Evolutionary conservation across 2,329 filamentous ascomycete genomes (phyloP).

Genomic region (Diatrype stigma): DNA sequence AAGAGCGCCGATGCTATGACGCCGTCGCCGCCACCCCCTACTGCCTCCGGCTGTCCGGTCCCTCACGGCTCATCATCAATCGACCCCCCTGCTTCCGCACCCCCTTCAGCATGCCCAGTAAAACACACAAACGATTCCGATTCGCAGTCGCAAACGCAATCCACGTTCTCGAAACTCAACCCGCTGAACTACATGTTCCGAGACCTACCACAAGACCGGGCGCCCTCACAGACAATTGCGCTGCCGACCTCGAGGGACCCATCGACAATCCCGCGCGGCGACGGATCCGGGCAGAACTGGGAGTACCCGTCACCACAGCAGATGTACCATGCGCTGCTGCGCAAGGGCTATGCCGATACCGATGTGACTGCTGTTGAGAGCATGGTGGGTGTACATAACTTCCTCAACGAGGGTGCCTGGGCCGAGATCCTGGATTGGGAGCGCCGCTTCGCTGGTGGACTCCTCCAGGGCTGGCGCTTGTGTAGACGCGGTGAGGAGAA

Average conservation of each 20-base stretch:
- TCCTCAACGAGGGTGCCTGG: conserved; percentile 97
- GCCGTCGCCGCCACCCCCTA: conserved; percentile 7
- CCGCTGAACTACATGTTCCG: conserved; percentile 94
- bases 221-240: conserved; percentile 65
- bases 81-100: conserved; percentile 11
- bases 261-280: conserved; percentile 87
- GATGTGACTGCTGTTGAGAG: conserved; percentile 88
- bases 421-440: conserved; percentile 94
- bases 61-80: conserved; percentile 19
- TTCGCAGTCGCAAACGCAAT: conserved; percentile 31
- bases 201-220: conserved; percentile 74
- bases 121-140: conserved; percentile 33
- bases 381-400: conserved; percentile 98
- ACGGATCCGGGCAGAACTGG: conserved; percentile 71
- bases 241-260: conserved; percentile 78
- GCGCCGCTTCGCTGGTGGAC: conserved; percentile 71
- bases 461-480: conserved; percentile 67
- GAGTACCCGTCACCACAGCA: conserved; percentile 98
- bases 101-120: conserved; percentile 42
- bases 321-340: conserved; percentile 97
- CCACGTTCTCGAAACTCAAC: conserved; percentile 54
- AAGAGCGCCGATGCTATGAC: conserved; percentile 45
- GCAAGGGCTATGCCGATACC: conserved; percentile 94
- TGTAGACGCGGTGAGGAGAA: conserved; percentile 73
- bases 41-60: conserved; percentile 28